Percentiles rank a stretch among this genome's conserved stretches.
Evolutionary conservation across 73 alveolate species (phyloP).

Genomic region (Blepharisma stoltei): DNA sequence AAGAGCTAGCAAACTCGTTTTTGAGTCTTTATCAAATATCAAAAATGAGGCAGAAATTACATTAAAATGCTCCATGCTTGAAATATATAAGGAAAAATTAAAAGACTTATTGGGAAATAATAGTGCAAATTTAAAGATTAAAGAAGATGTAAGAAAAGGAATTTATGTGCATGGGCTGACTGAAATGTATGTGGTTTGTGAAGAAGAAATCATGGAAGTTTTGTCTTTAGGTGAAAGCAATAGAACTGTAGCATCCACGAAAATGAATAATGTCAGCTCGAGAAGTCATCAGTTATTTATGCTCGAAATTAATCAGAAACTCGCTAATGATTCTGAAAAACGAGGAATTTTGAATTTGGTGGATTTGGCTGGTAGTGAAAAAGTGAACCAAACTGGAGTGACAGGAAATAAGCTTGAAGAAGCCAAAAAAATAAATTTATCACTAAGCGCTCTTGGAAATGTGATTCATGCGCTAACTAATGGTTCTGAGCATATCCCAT

Average conservation of each 20-base stretch:
- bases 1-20: constrained; percentile 76
- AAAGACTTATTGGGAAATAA: constrained; percentile 67
- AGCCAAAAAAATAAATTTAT: constrained; percentile 67
- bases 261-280: constrained; percentile 81
- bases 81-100: constrained; percentile 70
- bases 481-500: constrained; percentile 80
- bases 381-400: constrained; percentile 85
- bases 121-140: constrained; percentile 64
- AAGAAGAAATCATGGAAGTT: constrained; percentile 58
- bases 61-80: constrained; percentile 76
- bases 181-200: constrained; percentile 60
- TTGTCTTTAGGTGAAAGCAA: constrained; percentile 68
- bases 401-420: constrained; percentile 78
- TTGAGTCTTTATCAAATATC: constrained; percentile 67
- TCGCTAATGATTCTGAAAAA: constrained; percentile 61
- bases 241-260: constrained; percentile 67
- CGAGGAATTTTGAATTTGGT: constrained; percentile 83
- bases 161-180: constrained; percentile 79
- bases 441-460: constrained; percentile 83
- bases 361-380: constrained; percentile 95
- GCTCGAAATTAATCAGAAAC: constrained; percentile 64
- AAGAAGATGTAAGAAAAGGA: constrained; percentile 76
- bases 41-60: constrained; percentile 75
- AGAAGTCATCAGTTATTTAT: constrained; percentile 80
- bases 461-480: constrained; percentile 92